A percentile compares a stretch with the other conserved stretches of the same genome.
Conservation (phyloP, 2,329 filamentous ascomycete genomes). For the Fragosphaeria purpurea region DNA sequence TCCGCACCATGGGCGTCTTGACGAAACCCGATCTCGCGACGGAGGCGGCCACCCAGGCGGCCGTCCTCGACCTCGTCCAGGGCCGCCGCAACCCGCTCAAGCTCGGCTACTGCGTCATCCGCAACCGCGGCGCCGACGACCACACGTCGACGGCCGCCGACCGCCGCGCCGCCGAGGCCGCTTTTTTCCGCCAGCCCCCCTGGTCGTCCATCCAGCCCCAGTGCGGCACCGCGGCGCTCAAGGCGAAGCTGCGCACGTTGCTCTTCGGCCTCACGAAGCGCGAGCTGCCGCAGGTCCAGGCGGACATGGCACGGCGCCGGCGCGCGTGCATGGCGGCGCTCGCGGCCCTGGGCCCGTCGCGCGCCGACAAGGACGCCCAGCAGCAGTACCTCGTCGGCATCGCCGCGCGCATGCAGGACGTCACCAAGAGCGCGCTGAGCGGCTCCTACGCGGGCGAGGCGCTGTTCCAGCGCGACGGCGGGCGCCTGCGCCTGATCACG, state of each 20-base stretch:
- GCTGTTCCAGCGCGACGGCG: constrained; percentile 18
- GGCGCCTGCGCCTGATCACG: constrained; percentile 27
- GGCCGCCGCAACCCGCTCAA: constrained; percentile 31
- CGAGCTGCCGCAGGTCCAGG: constrained; percentile 26
- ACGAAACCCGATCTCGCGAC: constrained; percentile 50
- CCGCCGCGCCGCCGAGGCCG: constrained; percentile 23
- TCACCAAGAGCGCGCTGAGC: constrained; percentile 23
- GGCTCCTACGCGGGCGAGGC: constrained; percentile 23
- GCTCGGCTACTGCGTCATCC: constrained; percentile 39
- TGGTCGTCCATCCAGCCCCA: constrained; percentile 24
- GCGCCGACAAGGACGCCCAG: constrained; percentile 21
- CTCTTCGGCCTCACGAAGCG: constrained; percentile 30
- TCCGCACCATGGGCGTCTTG: constrained; percentile 37
- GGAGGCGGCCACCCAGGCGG: constrained; percentile 28
- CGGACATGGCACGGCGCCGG: constrained; percentile 18
- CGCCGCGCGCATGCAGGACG: constrained; percentile 19
- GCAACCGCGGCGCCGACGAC: constrained; percentile 37
- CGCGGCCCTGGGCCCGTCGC: constrained; percentile 21
- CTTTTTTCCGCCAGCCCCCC: constrained; percentile 26
- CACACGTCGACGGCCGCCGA: constrained; percentile 19
- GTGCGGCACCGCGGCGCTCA: constrained; percentile 27
- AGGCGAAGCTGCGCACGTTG: constrained; percentile 24
- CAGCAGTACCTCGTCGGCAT: constrained; percentile 25
- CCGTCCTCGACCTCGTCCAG: constrained; percentile 30
- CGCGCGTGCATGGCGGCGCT: constrained; percentile 11